A percentile compares a stretch with the other conserved stretches of the same genome.
These are phyloP conservation scores for Scedosporium apiospermum DNA, from an alignment of 2,329 filamentous ascomycete species.

Conservation along the genomic window DNA sequence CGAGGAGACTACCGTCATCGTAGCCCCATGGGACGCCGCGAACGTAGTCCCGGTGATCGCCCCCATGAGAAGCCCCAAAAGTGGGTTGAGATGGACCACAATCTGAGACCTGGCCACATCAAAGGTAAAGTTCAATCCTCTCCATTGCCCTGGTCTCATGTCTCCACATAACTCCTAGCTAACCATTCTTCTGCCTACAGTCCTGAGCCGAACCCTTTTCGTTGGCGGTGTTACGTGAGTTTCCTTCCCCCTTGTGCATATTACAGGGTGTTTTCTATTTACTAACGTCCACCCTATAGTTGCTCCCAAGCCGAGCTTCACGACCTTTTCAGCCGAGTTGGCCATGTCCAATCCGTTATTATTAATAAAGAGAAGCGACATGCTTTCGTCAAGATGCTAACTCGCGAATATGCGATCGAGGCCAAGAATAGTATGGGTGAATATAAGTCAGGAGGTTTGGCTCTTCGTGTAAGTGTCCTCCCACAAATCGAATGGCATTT, in stretches of 20 bases:
- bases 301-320: slow-evolving; percentile 76
- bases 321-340: slow-evolving; percentile 69
- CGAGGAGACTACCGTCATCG: slow-evolving; percentile 76
- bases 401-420: slow-evolving; percentile 68
- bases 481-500: neutral
- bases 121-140: slow-evolving; percentile 33
- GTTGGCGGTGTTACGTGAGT: slow-evolving; percentile 88
- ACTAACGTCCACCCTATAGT: slow-evolving; percentile 28
- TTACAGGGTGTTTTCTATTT: slow-evolving; percentile 12
- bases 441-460: slow-evolving; percentile 34
- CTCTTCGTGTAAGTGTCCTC: slow-evolving; percentile 49
- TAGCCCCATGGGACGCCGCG: slow-evolving; percentile 63
- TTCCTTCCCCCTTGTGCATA: neutral
- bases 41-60: slow-evolving; percentile 40
- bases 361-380: slow-evolving; percentile 97
- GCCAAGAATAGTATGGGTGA: slow-evolving; percentile 75
- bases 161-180: neutral
- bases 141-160: neutral
- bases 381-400: slow-evolving; percentile 98
- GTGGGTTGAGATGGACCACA: slow-evolving; percentile 71
- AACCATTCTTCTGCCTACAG: slow-evolving; percentile 21
- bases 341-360: slow-evolving; percentile 91
- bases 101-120: slow-evolving; percentile 66
- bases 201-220: slow-evolving; percentile 89
- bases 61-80: slow-evolving; percentile 35